Evolutionary conservation across 2,329 filamentous ascomycete genomes (phyloP).

Genomic region (Xylariaceae sp.): DNA sequence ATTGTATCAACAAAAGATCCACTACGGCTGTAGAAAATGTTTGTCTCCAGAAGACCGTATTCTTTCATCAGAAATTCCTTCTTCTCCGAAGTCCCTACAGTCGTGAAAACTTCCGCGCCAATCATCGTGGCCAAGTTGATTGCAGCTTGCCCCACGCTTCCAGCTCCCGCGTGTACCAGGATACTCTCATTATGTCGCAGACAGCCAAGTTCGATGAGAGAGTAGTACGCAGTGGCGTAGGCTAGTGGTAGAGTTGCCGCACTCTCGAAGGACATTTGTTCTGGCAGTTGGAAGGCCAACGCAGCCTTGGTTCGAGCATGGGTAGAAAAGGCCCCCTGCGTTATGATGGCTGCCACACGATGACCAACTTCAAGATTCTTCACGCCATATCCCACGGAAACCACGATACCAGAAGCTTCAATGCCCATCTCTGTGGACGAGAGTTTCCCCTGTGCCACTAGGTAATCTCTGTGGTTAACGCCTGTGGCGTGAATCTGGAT

Average conservation of each 20-base stretch:
- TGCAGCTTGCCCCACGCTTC: conserved; percentile 29
- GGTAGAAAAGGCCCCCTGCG: conserved; percentile 33
- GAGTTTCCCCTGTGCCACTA: conserved; percentile 27
- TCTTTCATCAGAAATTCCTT: conserved; percentile 29
- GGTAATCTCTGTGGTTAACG: conserved; percentile 29
- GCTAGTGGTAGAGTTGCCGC: conserved; percentile 27
- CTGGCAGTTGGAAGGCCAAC: conserved; percentile 28
- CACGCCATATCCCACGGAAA: conserved; percentile 23
- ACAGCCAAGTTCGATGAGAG: conserved; percentile 25
- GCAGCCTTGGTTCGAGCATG: conserved; percentile 24
- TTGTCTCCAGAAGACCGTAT: conserved; percentile 23
- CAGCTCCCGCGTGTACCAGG: conserved; percentile 28
- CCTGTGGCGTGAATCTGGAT: conserved; percentile 27
- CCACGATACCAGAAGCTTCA: conserved; percentile 28
- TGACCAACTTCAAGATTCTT: conserved; percentile 26
- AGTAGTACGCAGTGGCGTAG: conserved; percentile 27
- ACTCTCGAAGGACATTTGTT: conserved; percentile 26
- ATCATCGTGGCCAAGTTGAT: conserved; percentile 28
- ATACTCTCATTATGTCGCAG: conserved; percentile 26
- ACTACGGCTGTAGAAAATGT: conserved; percentile 28
- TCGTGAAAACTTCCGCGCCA: conserved; percentile 27
- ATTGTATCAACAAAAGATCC: conserved; percentile 24
- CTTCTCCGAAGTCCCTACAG: conserved; percentile 26
- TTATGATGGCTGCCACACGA: conserved; percentile 35
- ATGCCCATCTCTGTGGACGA: conserved; percentile 23